These are phyloP conservation scores for Schizochytrium sp. DNA, from an alignment of 108 stramenopile species.

Conservation along the genomic window DNA sequence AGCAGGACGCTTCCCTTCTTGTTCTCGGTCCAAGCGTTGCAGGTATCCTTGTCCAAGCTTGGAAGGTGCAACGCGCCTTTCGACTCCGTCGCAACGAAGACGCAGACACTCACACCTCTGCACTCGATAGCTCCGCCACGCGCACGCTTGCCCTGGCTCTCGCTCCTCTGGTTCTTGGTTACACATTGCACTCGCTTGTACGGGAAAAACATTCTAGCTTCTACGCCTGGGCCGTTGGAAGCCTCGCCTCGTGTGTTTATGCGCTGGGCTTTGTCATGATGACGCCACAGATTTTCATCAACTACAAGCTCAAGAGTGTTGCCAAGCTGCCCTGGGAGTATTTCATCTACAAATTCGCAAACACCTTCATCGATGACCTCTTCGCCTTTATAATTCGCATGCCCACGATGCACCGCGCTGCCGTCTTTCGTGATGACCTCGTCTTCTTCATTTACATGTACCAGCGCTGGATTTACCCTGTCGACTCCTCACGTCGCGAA, in stretches of 20 bases:
- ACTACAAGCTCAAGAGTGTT: constrained; percentile 73
- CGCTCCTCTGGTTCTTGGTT: constrained; percentile 61
- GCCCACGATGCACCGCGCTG: constrained; percentile 76
- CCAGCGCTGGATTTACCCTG: constrained; percentile 68
- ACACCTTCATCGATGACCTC: constrained; percentile 80
- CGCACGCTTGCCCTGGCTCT: constrained; percentile 55
- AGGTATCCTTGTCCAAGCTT: constrained; percentile 64
- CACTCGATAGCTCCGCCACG: constrained; percentile 55
- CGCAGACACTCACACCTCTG: neutral
- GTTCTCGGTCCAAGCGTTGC: constrained; percentile 53
- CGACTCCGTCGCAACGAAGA: neutral
- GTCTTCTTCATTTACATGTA: constrained; percentile 75
- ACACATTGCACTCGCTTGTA: constrained; percentile 59
- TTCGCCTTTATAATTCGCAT: constrained; percentile 76
- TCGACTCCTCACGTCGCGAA: constrained; percentile 54
- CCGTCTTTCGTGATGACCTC: constrained; percentile 72
- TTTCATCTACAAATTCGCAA: constrained; percentile 70
- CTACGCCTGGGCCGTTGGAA: constrained; percentile 67
- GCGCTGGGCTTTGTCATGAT: constrained; percentile 79
- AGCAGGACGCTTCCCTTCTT: constrained; percentile 69
- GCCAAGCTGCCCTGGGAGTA: constrained; percentile 75
- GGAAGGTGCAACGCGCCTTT: constrained; percentile 62
- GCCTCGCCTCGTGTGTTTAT: constrained; percentile 67
- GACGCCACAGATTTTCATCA: constrained; percentile 85
- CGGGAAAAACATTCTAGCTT: constrained; percentile 64